Conservation (phyloP, 495 filamentous ascomycete species). For the Hypoxylon trugodes region DNA sequence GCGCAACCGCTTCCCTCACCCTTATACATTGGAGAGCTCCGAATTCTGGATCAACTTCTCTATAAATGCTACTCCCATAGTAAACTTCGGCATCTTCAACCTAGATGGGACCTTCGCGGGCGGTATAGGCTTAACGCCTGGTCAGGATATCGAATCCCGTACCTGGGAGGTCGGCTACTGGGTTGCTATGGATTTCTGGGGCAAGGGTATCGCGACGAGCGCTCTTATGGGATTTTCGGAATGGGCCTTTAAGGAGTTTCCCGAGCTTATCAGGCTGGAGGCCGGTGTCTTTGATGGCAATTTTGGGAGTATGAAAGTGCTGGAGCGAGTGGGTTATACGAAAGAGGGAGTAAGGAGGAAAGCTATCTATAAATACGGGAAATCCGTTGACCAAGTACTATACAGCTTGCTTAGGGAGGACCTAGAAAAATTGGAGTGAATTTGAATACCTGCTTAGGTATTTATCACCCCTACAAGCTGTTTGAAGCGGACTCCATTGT, state of each 20-base stretch:
- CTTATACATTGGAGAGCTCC: constrained; percentile 48
- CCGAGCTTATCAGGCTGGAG: constrained; percentile 46
- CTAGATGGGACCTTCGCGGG: constrained; percentile 41
- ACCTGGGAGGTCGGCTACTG: constrained; percentile 54
- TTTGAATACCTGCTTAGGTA: too few relatives aligned
- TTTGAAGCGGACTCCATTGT: too few relatives aligned
- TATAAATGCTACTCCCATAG: constrained; percentile 3
- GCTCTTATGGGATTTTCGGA: constrained; percentile 17
- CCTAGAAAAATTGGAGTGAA: constrained; percentile 8
- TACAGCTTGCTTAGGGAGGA: constrained; percentile 52
- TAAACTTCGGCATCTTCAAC: constrained; percentile 47
- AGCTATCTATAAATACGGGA: constrained; percentile 46
- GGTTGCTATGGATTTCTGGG: constrained; percentile 48
- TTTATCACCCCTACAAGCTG: too few relatives aligned
- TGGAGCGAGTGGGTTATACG: constrained; percentile 49
- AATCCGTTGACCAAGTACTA: constrained; percentile 41
- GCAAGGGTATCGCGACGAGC: constrained; percentile 47
- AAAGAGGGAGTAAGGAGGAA: constrained; percentile 49
- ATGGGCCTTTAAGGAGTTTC: constrained; percentile 49
- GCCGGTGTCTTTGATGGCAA: constrained; percentile 45
- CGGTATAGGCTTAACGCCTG: constrained; percentile 43
- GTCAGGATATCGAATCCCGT: constrained; percentile 41
- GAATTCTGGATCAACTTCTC: constrained; percentile 37
- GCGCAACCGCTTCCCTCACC: constrained; percentile 46
- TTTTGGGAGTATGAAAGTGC: constrained; percentile 43